Evolutionary conservation across 192 early-diverging fungal genomes (phyloP).

Genomic region (Lunasporangiospora selenospora): DNA sequence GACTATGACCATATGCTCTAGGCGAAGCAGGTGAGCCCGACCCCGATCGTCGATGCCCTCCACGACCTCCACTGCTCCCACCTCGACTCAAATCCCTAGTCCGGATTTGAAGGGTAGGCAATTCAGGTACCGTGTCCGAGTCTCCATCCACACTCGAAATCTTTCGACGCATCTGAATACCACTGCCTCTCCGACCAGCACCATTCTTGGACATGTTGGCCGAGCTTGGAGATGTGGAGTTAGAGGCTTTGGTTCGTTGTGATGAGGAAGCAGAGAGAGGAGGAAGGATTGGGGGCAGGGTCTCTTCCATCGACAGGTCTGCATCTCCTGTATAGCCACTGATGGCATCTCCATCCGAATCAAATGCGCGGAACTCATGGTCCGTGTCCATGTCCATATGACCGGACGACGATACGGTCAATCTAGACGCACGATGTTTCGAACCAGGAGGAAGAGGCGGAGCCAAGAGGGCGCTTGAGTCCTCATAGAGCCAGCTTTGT

Average conservation of each 20-base stretch:
- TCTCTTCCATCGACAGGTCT: conserved; percentile 46
- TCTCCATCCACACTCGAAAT: conserved; percentile 33
- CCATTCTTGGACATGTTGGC: no score
- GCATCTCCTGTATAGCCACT: conserved; percentile 45
- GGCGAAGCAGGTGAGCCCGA: no score
- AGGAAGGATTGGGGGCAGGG: no score
- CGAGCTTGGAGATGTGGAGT: no score
- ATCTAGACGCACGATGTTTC: no score
- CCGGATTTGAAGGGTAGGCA: conserved; percentile 18
- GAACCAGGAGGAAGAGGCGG: neutral
- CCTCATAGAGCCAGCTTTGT: conserved; percentile 2
- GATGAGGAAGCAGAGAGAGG: no score
- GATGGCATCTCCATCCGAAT: conserved; percentile 45
- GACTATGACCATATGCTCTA: no score
- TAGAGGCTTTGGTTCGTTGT: no score
- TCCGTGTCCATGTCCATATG: conserved; percentile 37
- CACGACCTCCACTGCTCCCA: conserved; percentile 8
- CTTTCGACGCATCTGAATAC: conserved; percentile 14
- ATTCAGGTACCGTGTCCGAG: conserved; percentile 31
- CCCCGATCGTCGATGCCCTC: conserved; percentile 3
- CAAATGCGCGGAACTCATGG: conserved; percentile 34
- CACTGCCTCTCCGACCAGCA: no score
- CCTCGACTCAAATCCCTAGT: conserved; percentile 23
- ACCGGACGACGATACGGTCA: conserved; percentile 28
- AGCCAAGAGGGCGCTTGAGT: neutral